These are phyloP conservation scores for Citrus hindsii DNA, from an alignment of 345 rosid genomes.

Conservation along the genomic window DNA sequence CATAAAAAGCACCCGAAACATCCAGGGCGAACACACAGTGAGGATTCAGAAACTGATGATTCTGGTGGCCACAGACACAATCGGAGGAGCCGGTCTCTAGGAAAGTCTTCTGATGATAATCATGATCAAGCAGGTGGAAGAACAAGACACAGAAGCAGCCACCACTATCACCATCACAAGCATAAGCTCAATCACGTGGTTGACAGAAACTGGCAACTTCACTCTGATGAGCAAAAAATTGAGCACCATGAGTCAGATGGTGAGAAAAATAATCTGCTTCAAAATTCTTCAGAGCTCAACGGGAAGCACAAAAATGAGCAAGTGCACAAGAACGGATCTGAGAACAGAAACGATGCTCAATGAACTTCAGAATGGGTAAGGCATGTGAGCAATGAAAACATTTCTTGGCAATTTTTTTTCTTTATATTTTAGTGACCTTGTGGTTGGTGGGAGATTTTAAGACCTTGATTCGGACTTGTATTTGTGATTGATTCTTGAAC, in stretches of 20 bases:
- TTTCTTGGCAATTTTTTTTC: background rate
- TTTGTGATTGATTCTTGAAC: background rate
- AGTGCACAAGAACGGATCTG: background rate
- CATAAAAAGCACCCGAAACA: constrained; percentile 24
- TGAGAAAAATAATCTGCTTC: background rate
- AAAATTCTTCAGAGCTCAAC: background rate
- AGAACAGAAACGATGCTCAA: background rate
- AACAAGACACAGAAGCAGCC: constrained; percentile 24
- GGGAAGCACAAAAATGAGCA: constrained; percentile 7
- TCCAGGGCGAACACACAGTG: constrained; percentile 9
- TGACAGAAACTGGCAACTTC: constrained; percentile 11
- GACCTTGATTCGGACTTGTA: background rate
- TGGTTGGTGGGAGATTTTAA: background rate
- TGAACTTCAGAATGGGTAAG: background rate
- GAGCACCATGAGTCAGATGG: background rate
- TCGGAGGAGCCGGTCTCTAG: constrained; percentile 19
- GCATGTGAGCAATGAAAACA: background rate
- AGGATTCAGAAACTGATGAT: constrained; percentile 26
- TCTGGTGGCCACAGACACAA: constrained; percentile 17
- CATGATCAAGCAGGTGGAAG: constrained; percentile 19
- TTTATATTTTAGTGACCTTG: background rate
- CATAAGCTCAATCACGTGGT: constrained; percentile 6
- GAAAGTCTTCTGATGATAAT: constrained; percentile 39
- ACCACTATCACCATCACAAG: constrained; percentile 25
- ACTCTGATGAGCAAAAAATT: background rate